Evolutionary conservation across 257 asterid genomes (phyloP).

Genomic region (Nicotiana undulata): DNA sequence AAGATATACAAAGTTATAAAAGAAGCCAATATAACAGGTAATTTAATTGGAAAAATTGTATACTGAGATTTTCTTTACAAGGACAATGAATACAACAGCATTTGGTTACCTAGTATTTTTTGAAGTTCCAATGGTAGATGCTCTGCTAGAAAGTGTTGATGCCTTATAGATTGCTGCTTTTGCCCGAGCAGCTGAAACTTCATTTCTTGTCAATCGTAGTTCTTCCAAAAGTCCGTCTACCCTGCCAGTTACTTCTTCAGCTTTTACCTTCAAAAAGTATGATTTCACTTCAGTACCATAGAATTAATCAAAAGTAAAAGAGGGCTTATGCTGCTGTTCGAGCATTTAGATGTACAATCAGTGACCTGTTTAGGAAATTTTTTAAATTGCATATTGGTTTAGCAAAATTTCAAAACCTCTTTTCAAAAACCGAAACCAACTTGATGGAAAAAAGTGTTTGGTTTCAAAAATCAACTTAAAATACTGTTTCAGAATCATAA

Average conservation of each 20-base stretch:
- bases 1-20: neutral
- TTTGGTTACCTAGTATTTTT: slow-evolving; percentile 40
- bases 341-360: neutral
- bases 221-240: slow-evolving; percentile 78
- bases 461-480: neutral
- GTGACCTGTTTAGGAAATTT: neutral
- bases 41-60: neutral
- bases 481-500: neutral
- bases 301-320: neutral
- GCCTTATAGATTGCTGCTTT: slow-evolving; percentile 84
- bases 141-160: slow-evolving; percentile 44
- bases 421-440: neutral
- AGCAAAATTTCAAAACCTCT: neutral
- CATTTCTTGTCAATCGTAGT: slow-evolving; percentile 57
- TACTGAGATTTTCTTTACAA: neutral
- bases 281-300: neutral
- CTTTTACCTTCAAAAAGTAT: slow-evolving; percentile 49
- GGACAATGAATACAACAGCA: neutral
- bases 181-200: slow-evolving; percentile 67
- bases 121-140: slow-evolving; percentile 49
- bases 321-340: neutral
- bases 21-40: neutral
- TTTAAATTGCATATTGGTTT: neutral
- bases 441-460: neutral
- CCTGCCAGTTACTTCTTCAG: slow-evolving; percentile 70